Conservation (phyloP, 225 moss, liverwort and hornwort species). For the Neckera pumila region DNA sequence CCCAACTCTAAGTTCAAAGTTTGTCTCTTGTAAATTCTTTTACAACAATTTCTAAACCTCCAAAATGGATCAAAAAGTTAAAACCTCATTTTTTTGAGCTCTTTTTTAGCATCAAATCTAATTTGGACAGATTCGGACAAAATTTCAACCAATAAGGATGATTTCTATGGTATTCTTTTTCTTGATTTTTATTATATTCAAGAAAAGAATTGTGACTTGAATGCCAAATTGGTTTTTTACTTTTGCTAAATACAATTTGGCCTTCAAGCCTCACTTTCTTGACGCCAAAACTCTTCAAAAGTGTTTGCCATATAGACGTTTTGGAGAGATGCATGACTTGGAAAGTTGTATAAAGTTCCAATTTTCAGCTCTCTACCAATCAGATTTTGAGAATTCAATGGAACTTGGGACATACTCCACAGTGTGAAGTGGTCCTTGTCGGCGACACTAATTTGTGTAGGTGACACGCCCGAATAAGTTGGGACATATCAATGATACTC, state of each 20-base stretch:
- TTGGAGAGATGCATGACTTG: rapidly evolving
- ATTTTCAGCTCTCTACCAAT: neutral
- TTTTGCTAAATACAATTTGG: rapidly evolving
- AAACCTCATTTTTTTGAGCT: no score
- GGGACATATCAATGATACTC: neutral
- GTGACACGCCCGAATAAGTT: neutral
- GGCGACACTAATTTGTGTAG: no score
- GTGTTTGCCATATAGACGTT: rapidly evolving
- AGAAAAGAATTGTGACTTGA: neutral
- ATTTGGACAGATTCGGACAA: rapidly evolving
- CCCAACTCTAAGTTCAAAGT: rapidly evolving
- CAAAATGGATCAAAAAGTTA: rapidly evolving
- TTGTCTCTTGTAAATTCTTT: neutral
- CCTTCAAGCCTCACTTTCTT: neutral
- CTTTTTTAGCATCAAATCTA: neutral
- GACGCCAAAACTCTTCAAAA: rapidly evolving
- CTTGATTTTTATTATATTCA: neutral
- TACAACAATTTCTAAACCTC: no score
- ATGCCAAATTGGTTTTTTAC: rapidly evolving
- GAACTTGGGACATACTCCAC: no score
- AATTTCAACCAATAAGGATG: rapidly evolving
- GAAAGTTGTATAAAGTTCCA: neutral
- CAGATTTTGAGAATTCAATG: neutral
- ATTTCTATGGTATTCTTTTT: neutral
- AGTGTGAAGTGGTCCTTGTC: neutral